Conservation (phyloP, 108 stramenopile species). For the Fragilaria radians region DNA sequence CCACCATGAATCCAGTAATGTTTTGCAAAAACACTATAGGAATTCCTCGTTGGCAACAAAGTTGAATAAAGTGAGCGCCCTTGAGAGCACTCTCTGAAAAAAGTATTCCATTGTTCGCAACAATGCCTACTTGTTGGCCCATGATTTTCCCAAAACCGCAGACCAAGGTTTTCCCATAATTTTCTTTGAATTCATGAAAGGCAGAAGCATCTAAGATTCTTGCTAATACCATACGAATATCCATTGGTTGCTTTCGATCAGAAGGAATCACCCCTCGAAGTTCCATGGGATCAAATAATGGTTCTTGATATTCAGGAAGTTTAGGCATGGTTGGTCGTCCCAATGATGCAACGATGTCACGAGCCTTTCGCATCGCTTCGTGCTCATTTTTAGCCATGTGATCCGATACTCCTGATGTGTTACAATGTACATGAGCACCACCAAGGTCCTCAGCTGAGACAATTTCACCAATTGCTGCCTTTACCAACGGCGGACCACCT, state of each 20-base stretch:
- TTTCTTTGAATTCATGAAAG: slow-evolving; percentile 97
- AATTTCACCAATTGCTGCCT: slow-evolving; percentile 95
- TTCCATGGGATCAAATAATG: slow-evolving; percentile 82
- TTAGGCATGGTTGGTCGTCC: slow-evolving; percentile 12
- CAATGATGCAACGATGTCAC: slow-evolving; percentile 76
- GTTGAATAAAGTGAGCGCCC: slow-evolving; percentile 95
- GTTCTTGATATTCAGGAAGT: slow-evolving; percentile 63
- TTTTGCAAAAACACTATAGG: slow-evolving; percentile 97
- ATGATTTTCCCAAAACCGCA: slow-evolving; percentile 93
- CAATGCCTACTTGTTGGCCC: slow-evolving; percentile 90
- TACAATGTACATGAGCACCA: slow-evolving; percentile 92
- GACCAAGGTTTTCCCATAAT: slow-evolving; percentile 93
- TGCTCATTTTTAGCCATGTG: slow-evolving; percentile 89
- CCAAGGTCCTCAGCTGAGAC: slow-evolving; percentile 96
- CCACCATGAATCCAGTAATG: slow-evolving; percentile 99
- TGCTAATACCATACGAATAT: slow-evolving; percentile 90
- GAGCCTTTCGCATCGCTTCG: slow-evolving; percentile 79
- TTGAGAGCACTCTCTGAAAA: slow-evolving; percentile 91
- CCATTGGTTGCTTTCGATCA: slow-evolving; percentile 93
- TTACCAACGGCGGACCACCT: slow-evolving; percentile 98
- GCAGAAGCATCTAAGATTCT: slow-evolving; percentile 92
- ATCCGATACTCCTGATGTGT: slow-evolving; percentile 90
- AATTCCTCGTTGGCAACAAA: slow-evolving; percentile 94
- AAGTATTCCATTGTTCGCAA: slow-evolving; percentile 98
- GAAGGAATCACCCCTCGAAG: slow-evolving; percentile 86